Conservation (phyloP, 306 rosid species). For the Vicia sativa region DNA sequence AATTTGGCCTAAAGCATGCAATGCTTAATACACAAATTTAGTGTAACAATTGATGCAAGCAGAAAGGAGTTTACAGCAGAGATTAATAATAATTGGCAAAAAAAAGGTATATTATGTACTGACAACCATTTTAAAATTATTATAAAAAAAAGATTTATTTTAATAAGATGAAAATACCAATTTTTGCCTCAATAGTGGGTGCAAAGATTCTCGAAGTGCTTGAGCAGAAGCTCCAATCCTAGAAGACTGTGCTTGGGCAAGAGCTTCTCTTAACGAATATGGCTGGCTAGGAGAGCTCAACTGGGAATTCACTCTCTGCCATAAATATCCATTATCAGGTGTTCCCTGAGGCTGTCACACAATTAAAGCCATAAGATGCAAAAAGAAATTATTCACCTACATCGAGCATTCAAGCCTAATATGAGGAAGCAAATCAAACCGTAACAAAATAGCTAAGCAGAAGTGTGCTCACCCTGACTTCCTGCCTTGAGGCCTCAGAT, state of each 20-base stretch:
- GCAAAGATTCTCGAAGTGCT: conserved; percentile 96
- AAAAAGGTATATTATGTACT: conserved; percentile 1
- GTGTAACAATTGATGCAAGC: conserved; percentile 25
- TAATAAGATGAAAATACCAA: conserved; percentile 55
- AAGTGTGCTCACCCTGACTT: conserved; percentile 80
- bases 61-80: background rate
- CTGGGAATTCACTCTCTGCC: conserved; percentile 98
- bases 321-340: conserved; percentile 85
- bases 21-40: background rate
- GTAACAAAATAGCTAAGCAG: conserved; percentile 34
- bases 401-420: conserved; percentile 17
- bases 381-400: conserved; percentile 25
- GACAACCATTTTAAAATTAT: conserved; percentile 1
- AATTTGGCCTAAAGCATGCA: conserved; percentile 12
- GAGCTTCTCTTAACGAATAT: conserved; percentile 97
- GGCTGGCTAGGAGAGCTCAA: conserved; percentile 98
- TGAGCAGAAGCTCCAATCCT: conserved; percentile 99
- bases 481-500: conserved; percentile 97
- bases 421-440: conserved; percentile 12
- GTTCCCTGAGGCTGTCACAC: conserved; percentile 91
- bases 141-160: background rate
- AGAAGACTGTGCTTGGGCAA: conserved; percentile 98
- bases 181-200: conserved; percentile 95
- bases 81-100: conserved; percentile 3
- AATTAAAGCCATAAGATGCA: conserved; percentile 36